phyloP scores from a whole-genome alignment of 352 stramenopile species.

The Phytophthora citrophthora region DNA sequence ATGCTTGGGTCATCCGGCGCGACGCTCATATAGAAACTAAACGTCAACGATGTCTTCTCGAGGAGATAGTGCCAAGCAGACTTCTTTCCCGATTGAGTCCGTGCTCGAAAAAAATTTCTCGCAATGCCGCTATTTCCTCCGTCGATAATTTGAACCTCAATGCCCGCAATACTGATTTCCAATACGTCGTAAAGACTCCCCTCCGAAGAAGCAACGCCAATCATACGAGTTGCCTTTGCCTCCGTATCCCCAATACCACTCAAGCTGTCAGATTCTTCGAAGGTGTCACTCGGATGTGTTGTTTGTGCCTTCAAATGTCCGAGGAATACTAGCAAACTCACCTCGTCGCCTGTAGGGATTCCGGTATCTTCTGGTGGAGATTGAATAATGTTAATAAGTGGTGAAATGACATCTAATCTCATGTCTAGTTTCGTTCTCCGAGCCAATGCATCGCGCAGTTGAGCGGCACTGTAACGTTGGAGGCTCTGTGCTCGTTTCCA shows the following conservation, averaged over 20 bases:
- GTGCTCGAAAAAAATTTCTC: constrained; percentile 24
- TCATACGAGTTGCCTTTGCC: constrained; percentile 12
- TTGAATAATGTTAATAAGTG: constrained; percentile 76
- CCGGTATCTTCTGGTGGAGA: constrained; percentile 35
- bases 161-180: constrained; percentile 77
- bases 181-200: constrained; percentile 80
- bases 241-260: constrained; percentile 8
- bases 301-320: constrained; percentile 77
- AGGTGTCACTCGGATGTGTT: constrained; percentile 38
- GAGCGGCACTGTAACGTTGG: constrained; percentile 77
- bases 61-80: constrained; percentile 64
- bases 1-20: constrained; percentile 80
- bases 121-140: constrained; percentile 11
- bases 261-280: constrained; percentile 16
- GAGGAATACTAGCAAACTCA: constrained; percentile 74
- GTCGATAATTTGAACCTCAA: constrained; percentile 76
- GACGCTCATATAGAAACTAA: constrained; percentile 82
- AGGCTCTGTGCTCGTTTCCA: constrained; percentile 79
- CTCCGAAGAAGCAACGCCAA: constrained; percentile 30
- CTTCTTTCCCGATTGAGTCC: constrained; percentile 22
- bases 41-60: constrained; percentile 76
- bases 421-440: constrained; percentile 77
- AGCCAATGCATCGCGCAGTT: constrained; percentile 72
- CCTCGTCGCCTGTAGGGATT: constrained; percentile 32
- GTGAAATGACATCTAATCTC: constrained; percentile 81